Base-by-base conservation (phyloP, 148 eudicot genomes). In the Simmondsia chinensis region DNA sequence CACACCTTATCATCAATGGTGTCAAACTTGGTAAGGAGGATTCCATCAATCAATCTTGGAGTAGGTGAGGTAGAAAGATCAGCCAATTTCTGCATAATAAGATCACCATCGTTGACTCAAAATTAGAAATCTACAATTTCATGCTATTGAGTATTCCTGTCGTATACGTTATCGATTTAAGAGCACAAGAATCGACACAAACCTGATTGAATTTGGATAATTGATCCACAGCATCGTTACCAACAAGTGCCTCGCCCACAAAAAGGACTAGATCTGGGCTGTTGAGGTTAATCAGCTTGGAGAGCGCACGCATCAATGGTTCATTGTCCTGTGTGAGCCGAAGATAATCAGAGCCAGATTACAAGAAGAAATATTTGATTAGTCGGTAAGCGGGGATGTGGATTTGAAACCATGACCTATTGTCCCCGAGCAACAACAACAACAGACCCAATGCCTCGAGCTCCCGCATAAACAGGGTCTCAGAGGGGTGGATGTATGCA, bases 181-280 rank as follows among this genome's bases (percentile, higher is more conserved):
- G n/a, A n/a, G n/a, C n/a, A n/a, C n/a, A n/a, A n/a, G n/a, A n/a
- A n/a, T n/a, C n/a, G 16, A 21, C 48, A 39, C 24, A 40, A 47
- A 85, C 95, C 88, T 85, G 88, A 46, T 91, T 91, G 43, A 91
- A 91, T 66, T 91, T 91, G 2, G 88, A 76, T 26, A 91, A 64
- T 43, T 91, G 95, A 69, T 91, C 95, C 28, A 86, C 99, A 16
- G 83, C 99, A 70, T 91, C 95, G 62, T 91, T 85, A 20, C 94
- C 99, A 39, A 91, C 99, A 44, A 91, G 83, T 28, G 95, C 94
- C 73, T 91, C 99, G 14, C 99, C 99, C 45, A 91, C 99, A 64
- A 91, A 91, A 46, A 91, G 76, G 57, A 91, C 77, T 47, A 82
- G 83, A 48, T 85, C 95, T 32, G 95, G 99, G 62, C 27, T 70